Evolutionary conservation across 2,329 filamentous ascomycete species (phyloP), one percentile per base, ranked within the genome.

Genomic region (Leptographium wingfieldii): DNA sequence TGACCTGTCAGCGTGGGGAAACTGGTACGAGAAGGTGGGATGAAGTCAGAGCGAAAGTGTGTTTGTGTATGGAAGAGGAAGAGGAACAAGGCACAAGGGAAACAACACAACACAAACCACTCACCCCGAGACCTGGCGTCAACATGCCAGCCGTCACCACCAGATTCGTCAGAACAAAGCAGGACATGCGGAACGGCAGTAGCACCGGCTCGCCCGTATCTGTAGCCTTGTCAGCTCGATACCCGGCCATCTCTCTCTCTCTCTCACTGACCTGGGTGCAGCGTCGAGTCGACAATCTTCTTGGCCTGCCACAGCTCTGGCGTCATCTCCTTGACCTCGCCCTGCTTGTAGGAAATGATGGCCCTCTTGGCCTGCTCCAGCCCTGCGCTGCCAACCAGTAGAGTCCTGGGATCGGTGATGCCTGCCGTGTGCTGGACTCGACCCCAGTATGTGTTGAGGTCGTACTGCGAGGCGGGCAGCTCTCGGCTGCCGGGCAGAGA

Each of bases 101-200:
- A 14, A 43, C 9, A 16, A 43, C 12, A 43, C 33, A 43, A 43
- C 11, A 19, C 40, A 14, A 19, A 43, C 4, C 40, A n/a, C 61
- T 27, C 78, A 89, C 86, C 67, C 82, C 77, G 29, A 97, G 81
- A 11, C 88, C 88, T 3, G 94, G 94, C 58, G 92, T 94, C 60
- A 99, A 86, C 94, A 99, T 99, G 68, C 94, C 94, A 7, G 86
- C 92, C 54, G 94, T 99, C 63, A 97, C 92, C 61, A 97, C 79
- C 71, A 99, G 76, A 74, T 99, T 99, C 65, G 92, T 92, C 59
- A 97, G 74, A 59, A 95, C 91, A 71, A 94, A 99, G 74, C 83
- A 88, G 57, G 92, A 97, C 94, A 99, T 99, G 71, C 94, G 89
- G 72, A 97, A 97, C 25, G 94, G 94, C 22, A 99, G 80, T 67